Evolutionary conservation across 2,329 filamentous ascomycete species (phyloP).

Genomic region (Eutypella sp.): DNA sequence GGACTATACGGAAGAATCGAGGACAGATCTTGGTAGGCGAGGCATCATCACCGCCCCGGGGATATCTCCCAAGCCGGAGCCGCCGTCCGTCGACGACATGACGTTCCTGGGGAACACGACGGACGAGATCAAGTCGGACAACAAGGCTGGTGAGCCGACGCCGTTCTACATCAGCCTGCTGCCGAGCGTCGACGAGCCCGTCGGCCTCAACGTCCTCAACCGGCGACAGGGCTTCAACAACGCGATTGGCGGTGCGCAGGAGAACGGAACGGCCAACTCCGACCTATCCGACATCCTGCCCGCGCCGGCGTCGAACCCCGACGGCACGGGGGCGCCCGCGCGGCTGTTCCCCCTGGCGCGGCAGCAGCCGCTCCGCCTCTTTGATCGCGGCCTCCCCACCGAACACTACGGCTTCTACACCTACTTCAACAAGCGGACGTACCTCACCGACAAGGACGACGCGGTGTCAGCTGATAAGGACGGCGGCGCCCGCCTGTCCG

Average conservation of each 20-base stretch:
- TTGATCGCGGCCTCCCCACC: conserved; percentile 70
- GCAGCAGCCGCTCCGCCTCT: conserved; percentile 78
- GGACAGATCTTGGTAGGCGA: conserved; percentile 6
- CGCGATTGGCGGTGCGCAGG: conserved; percentile 13
- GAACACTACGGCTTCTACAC: conserved; percentile 95
- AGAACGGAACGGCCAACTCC: conserved; percentile 26
- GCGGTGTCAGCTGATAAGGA: conserved; percentile 41
- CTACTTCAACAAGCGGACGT: conserved; percentile 85
- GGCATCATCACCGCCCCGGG: conserved; percentile 19
- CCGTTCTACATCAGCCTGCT: conserved; percentile 75
- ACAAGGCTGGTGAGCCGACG: conserved; percentile 79
- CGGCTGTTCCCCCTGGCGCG: conserved; percentile 64
- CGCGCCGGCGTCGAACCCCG: conserved; percentile 53
- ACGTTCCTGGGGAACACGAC: conserved; percentile 82
- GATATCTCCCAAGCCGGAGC: conserved; percentile 49
- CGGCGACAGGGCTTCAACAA: conserved; percentile 25
- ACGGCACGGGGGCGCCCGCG: conserved; percentile 70
- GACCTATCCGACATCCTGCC: conserved; percentile 56
- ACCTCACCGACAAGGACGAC: conserved; percentile 47
- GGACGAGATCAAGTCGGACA: conserved; percentile 59
- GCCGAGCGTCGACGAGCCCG: conserved; percentile 18
- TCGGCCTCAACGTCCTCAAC: conserved; percentile 23
- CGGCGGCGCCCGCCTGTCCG: conserved; percentile 48
- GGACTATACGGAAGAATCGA: conserved; percentile 17
- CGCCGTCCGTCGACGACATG: conserved; percentile 65